Percentiles rank a stretch among this genome's conserved stretches.
Conservation (phyloP, 1,284 basidiomycete species). For the Cutaneotrichosporon dermatis region DNA sequence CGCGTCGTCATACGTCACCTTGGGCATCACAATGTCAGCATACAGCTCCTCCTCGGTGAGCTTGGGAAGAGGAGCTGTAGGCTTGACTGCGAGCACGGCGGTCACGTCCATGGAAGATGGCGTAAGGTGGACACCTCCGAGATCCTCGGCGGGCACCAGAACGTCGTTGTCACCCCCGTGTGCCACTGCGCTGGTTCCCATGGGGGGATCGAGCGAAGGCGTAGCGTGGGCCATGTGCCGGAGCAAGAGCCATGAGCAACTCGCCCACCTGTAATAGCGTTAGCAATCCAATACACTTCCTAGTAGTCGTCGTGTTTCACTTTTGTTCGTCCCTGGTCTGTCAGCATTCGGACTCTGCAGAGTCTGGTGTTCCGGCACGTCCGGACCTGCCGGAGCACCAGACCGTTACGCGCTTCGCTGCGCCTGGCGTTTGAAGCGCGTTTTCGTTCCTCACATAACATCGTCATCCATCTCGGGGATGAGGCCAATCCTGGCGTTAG, state of each 20-base stretch:
- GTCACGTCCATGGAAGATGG: conserved; percentile 10
- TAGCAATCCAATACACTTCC: not conserved
- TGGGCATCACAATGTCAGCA: conserved; percentile 34
- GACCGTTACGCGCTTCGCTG: too few relatives aligned
- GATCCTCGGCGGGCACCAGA: not conserved
- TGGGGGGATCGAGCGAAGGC: conserved; percentile 5
- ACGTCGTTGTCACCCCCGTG: too few relatives aligned
- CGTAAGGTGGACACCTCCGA: conserved; percentile 6
- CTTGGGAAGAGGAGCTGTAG: not conserved
- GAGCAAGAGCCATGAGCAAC: conserved; percentile 69
- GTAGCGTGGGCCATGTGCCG: conserved; percentile 58
- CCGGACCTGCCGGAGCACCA: not conserved
- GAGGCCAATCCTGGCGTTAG: conserved; percentile 53
- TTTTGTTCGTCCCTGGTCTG: conserved; percentile 57
- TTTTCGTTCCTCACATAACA: conserved; percentile 56
- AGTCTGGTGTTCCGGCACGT: not conserved
- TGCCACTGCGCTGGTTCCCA: not conserved
- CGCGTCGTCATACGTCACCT: conserved; percentile 44
- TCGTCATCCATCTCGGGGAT: conserved; percentile 76
- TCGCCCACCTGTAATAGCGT: conserved; percentile 31
- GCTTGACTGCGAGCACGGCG: not conserved
- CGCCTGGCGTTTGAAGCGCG: not conserved
- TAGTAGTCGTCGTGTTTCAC: conserved; percentile 50
- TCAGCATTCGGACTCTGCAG: conserved; percentile 4
- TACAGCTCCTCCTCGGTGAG: conserved; percentile 16